Base-by-base conservation (phyloP, 1,139 yeast genomes). In the Suhomyces chickasaworum region DNA sequence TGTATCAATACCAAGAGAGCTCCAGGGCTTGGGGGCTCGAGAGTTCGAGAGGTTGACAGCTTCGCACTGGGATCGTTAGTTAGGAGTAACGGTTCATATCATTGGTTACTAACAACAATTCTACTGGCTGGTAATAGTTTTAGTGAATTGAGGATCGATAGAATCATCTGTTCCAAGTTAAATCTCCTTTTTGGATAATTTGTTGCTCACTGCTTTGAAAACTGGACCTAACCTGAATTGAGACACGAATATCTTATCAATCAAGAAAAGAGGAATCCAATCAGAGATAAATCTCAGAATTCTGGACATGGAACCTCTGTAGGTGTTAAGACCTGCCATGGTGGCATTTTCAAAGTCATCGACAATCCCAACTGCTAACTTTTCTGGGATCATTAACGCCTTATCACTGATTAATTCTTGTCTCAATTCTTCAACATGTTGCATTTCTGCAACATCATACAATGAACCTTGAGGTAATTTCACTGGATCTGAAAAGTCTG, bases 381-480 rank as follows among this genome's bases (percentile, higher is more conserved):
- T 64, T 8, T 72, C 80, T 0, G 90, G 77, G 1, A 68, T 51
- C 78, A 83, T 80, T 7, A 25, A 10, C 18, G 95, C 93, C 16
- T 66, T 64, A 61, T 80, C 80, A 41, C 77, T 70, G 34, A 64
- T 75, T 87, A 87, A 81, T 42, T 71, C 64, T 56, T 80, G 77
- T 63, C 95, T 75, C 39, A 63, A 69, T 21, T 61, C 66, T 48
- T 85, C 68, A 0, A 84, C 78, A 21, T 65, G 71, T 20, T 61
- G 64, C 52, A 84, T 83, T 44, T 69, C 80, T 3, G 79, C 80
- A 41, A 75, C 71, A 48, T 77, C 69, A 61, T 74, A 87, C 36
- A 81, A 56, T 0, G 93, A 84, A 27, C 63, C 68, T 27, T 65
- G 65, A 2, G 89, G 87, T 35, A 86, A 63, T 0, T 80, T 74